Evolutionary conservation across 208 protist species (phyloP).

Genomic region (Angomonas deanei): DNA sequence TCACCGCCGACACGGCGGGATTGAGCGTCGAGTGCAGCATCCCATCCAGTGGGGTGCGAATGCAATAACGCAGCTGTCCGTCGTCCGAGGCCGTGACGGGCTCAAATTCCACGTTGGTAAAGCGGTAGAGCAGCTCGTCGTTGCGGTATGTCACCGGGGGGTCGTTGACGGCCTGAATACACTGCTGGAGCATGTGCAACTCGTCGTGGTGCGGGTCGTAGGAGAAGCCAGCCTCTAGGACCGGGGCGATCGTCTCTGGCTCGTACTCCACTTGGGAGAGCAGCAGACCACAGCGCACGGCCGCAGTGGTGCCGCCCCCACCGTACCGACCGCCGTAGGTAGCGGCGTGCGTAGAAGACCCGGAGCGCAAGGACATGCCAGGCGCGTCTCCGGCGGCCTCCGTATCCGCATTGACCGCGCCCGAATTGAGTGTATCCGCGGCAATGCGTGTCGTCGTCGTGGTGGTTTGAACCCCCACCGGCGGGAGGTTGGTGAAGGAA

Average conservation of each 20-base stretch:
- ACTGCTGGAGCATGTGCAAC: constrained; percentile 31
- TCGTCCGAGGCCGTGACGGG: constrained; percentile 9
- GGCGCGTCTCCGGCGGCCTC: constrained; percentile 5
- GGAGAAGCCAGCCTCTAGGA: constrained; percentile 6
- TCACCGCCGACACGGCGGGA: constrained; percentile 56
- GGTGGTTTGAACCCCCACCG: constrained; percentile 2
- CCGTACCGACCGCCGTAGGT: constrained; percentile 11
- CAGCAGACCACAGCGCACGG: constrained; percentile 31
- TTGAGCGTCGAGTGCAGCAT: constrained; percentile 47
- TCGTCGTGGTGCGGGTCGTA: constrained; percentile 41
- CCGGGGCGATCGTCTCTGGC: constrained; percentile 4
- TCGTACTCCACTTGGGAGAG: constrained; percentile 26
- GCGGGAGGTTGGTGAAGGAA: constrained; percentile 15
- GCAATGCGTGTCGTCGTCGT: constrained; percentile 14
- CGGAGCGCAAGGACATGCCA: background rate
- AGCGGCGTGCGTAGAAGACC: constrained; percentile 1
- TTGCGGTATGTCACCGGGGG: constrained; percentile 44
- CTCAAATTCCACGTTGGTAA: constrained; percentile 69
- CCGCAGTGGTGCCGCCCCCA: constrained; percentile 18
- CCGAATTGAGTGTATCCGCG: constrained; percentile 1
- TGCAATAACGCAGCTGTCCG: constrained; percentile 30
- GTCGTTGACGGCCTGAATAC: constrained; percentile 40
- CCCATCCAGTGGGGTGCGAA: constrained; percentile 42
- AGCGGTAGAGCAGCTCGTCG: constrained; percentile 42
- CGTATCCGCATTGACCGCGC: background rate